A percentile compares a stretch with the other conserved stretches of the same genome.
These are phyloP conservation scores for Buxus sempervirens DNA, from an alignment of 164 flowering plant genomes.

Conservation along the genomic window DNA sequence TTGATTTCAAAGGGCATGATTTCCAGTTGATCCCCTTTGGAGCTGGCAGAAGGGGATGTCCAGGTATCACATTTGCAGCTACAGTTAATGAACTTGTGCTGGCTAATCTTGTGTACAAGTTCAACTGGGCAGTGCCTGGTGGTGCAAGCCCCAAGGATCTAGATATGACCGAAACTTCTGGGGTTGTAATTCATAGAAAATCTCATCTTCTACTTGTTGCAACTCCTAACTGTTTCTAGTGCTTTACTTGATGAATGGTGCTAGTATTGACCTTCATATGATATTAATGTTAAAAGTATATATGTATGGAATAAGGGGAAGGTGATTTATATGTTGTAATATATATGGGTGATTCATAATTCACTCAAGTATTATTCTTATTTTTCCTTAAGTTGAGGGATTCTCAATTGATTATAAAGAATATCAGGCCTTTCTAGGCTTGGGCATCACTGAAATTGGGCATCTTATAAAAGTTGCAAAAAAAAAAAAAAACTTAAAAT, in stretches of 20 bases:
- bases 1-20: constrained; percentile 28
- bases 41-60: constrained; percentile 31
- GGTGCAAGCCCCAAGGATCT: constrained; percentile 12
- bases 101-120: constrained; percentile 23
- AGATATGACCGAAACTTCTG: constrained; percentile 18
- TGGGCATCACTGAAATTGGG: too few relatives aligned
- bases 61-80: constrained; percentile 17
- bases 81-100: constrained; percentile 16
- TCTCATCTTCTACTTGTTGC: constrained; percentile 9
- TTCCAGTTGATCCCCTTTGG: constrained; percentile 32
- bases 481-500: too few relatives aligned
- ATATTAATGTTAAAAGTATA: too few relatives aligned
- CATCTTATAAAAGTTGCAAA: too few relatives aligned
- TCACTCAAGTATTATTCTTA: too few relatives aligned
- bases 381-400: too few relatives aligned
- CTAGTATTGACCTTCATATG: too few relatives aligned
- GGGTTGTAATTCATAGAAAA: constrained; percentile 8
- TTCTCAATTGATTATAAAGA: too few relatives aligned
- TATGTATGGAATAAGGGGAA: too few relatives aligned
- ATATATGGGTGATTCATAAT: too few relatives aligned
- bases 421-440: too few relatives aligned
- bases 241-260: background rate
- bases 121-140: constrained; percentile 17
- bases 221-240: background rate
- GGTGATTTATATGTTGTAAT: too few relatives aligned